Base-by-base conservation (phyloP, 179 eudicot species). In the Actinidia arguta region DNA sequence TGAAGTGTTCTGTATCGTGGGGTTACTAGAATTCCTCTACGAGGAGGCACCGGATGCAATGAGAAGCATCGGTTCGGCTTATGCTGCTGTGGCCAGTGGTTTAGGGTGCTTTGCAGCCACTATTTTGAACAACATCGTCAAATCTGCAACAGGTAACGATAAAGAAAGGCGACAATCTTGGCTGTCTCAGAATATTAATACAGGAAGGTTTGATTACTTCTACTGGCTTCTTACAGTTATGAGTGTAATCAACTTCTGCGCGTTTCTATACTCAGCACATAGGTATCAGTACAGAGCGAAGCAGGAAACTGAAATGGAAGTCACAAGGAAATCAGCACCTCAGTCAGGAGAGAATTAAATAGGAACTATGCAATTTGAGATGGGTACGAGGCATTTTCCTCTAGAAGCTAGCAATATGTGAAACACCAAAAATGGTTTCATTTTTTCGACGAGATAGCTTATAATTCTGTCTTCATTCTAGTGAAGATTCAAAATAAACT, bases 41-140 rank as follows among this genome's bases (percentile, higher is more conserved):
- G 96, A 95, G 85, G 98, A 95, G 87, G 94, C 98, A 17, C 98
- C 98, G 0, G 97, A 95, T 84, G 98, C 98, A 52, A 95, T 95
- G 97, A 92, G 94, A 84, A 95, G 98, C 85, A 92, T 95, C 13
- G 98, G 97, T 25, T 95, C 98, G 8, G 97, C 98, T 68, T 95
- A 95, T 69, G 97, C 98, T 56, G 97, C 98, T n/a, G 91, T 95
- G 31, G 97, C 98, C 16, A 97, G 98, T 12, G 98, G 98, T 44
- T 80, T 95, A 71, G 98, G 98, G 59, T 95, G 98, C 86, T 95
- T 95, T 83, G 95, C 88, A 0, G 98, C 98, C 51, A 87, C 94
- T 8, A 52, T 88, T 52, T 73, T 95, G 80, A 95, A 95, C 83
- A 91, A 80, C 79, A 90, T 95, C 46, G 81, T 93, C 67, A 92